Evolutionary conservation across 2,329 filamentous ascomycete species (phyloP), one percentile per base, ranked within the genome.

Genomic region (Ceratocystis cacaofunesta): DNA sequence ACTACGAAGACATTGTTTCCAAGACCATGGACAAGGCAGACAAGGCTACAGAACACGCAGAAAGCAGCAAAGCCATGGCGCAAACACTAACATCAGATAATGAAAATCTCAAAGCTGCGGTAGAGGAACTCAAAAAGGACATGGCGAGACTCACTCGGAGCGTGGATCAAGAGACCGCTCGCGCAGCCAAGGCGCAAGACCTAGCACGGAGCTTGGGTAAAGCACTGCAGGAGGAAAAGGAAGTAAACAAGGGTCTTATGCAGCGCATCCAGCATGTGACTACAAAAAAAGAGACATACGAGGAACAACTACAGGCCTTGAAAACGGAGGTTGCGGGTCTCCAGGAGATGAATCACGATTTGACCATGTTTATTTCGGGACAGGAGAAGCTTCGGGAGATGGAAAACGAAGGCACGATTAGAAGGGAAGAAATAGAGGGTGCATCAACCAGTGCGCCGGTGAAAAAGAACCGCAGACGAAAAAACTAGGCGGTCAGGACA

Each of bases 1-100:
- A 97, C 75, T 99, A 95, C 70, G 92, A 97, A 73, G 92, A 95
- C 70, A 85, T 95, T 73, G 82, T 99, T 63, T 87, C 86, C 71
- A 90, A 95, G 69, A 90, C 90, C 0, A 91, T 88, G 0, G 90
- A 95, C 74, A 97, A 97, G 76, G 92, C 92, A 0, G 82, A 86
- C 1, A 84, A 87, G 71, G 90, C 92, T 0, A 80, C 83, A 0
- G 79, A 83, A 0, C 79, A 83, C 0, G 89, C 88, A 0, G 85
- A 89, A 68, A 79, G 79, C 61, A 86, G 88, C 0, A 76, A 77
- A 0, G 72, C 74, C 0, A 77, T 78, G 69, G 80, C 32, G 1
- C 43, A 65, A 72, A 75, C 61, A 10, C 61, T 64, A 22, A 64
- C 28, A 8, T 15, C 25, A 28, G 63, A 52, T 19, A 62, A 71